Conservation (phyloP, 2,329 filamentous ascomycete species). For the Fusarium tjaetaba region DNA sequence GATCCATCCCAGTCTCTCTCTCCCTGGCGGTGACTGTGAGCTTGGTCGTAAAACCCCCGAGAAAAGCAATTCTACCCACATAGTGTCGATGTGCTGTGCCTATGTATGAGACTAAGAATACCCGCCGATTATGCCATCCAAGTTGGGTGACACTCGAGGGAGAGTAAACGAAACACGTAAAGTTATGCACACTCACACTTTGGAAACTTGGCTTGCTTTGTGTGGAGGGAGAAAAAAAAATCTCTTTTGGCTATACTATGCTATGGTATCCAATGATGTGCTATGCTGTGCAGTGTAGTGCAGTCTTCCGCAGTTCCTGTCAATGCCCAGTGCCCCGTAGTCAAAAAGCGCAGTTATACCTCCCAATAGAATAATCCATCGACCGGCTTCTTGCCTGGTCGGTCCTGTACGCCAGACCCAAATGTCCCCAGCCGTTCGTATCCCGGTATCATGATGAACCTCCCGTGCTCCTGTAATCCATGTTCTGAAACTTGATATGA, state of each 20-base stretch:
- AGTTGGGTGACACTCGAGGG: constrained; percentile 2
- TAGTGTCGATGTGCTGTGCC: background rate
- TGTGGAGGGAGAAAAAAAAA: constrained; percentile 37
- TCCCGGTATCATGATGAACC: constrained; percentile 47
- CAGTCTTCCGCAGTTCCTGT: constrained; percentile 45
- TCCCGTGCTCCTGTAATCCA: constrained; percentile 48
- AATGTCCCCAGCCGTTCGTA: constrained; percentile 41
- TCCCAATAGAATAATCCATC: constrained; percentile 37
- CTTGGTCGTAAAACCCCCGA: constrained; percentile 29
- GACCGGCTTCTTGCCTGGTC: constrained; percentile 41
- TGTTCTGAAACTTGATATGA: constrained; percentile 48
- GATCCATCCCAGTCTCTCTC: constrained; percentile 14
- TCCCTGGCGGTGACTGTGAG: constrained; percentile 19
- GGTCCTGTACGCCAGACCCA: constrained; percentile 41
- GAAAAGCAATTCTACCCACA: constrained; percentile 31
- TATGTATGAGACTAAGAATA: background rate
- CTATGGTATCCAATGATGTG: constrained; percentile 44
- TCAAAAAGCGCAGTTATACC: constrained; percentile 39
- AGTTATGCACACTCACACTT: constrained; percentile 13
- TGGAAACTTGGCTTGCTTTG: constrained; percentile 29
- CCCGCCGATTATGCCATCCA: constrained; percentile 2
- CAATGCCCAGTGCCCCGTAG: constrained; percentile 32
- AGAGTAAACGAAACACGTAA: constrained; percentile 1
- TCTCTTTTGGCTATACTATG: constrained; percentile 44
- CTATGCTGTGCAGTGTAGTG: constrained; percentile 42